Evolutionary conservation across 2,329 filamentous ascomycete genomes (phyloP), one percentile per base, ranked within the genome.

Genomic region (Penicillium rolfsii): DNA sequence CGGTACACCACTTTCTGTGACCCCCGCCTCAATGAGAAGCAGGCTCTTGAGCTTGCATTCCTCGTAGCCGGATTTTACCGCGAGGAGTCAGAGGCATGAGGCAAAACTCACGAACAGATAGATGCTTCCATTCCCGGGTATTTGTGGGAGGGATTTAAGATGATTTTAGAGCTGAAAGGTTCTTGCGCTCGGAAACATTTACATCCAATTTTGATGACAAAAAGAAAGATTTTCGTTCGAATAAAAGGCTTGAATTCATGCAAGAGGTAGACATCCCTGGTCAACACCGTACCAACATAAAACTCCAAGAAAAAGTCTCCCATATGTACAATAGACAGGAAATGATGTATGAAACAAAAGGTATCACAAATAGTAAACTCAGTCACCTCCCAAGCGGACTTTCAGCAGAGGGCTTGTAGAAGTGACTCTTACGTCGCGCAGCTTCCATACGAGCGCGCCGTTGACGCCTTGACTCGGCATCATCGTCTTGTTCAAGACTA

Each of bases 1-100:
- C 93, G 97, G 71, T 99, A 99, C 78, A 96, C 93, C 5, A 96
- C 90, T 40, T 98, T 94, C 81, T 99, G 95, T 76, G 95, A 99
- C 76, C 95, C 95, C 5, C 82, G 95, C 26, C 80, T 99, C 67
- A 99, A 99, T 73, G 95, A 98, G 84, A 97, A 98, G 81, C 95
- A 99, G 81, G 93, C 95, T 0, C 83, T 99, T 14, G 95, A 99
- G 81, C 78, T 98, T 75, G 93, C 95, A 0, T 99, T 99, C 76
- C 79, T 98, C 71, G 89, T 99, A 52, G 95, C 95, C 0, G 92
- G 92, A 5, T 91, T 93, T 72, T 95, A 87, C 71, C 78, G 85
- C 12, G 81, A 83, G 48, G 79, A 82, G 61, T 69, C 73, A 41
- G 73, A 73, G 50, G 55, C 58, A 22, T 67, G 30, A 59, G 26